Evolutionary conservation across 805 yeast genomes (phyloP).

Genomic region (Tanozyma kutaoensis): DNA sequence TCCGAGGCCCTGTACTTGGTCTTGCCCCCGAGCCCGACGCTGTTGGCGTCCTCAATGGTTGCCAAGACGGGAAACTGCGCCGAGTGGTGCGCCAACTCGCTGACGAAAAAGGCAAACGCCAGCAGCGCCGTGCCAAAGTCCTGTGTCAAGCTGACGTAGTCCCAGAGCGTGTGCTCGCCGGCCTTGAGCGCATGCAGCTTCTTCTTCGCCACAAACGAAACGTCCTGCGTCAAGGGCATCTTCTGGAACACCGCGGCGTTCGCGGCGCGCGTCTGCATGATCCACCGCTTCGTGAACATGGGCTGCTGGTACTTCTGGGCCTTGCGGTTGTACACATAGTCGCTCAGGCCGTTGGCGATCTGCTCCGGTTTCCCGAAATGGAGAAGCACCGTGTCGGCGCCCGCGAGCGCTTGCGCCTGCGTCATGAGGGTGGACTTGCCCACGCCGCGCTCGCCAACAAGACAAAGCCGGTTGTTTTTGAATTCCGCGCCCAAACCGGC

Average conservation of each 20-base stretch:
- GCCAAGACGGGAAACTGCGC: conserved; percentile 42
- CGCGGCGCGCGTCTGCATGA: conserved; percentile 30
- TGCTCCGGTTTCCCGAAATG: conserved; percentile 51
- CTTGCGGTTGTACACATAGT: conserved; percentile 42
- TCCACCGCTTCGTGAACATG: conserved; percentile 51
- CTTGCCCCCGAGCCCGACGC: conserved; percentile 37
- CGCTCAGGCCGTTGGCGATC: conserved; percentile 61
- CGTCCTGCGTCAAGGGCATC: conserved; percentile 20
- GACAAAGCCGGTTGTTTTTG: conserved; percentile 32
- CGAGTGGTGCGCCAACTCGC: conserved; percentile 40
- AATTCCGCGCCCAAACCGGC: conserved; percentile 18
- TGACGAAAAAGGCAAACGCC: conserved; percentile 40
- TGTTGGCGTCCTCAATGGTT: conserved; percentile 65
- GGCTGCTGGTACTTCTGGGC: conserved; percentile 57
- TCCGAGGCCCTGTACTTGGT: conserved; percentile 42
- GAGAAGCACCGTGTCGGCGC: conserved; percentile 29
- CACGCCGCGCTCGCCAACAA: conserved; percentile 62
- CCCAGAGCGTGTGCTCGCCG: conserved; percentile 15
- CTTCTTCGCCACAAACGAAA: conserved; percentile 18
- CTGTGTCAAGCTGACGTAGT: conserved; percentile 16
- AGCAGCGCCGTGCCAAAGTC: conserved; percentile 27
- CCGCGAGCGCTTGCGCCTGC: conserved; percentile 52
- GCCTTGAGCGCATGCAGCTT: conserved; percentile 17
- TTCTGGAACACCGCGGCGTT: conserved; percentile 20
- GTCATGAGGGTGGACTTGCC: conserved; percentile 69